These are phyloP conservation scores for Nitzschia inconspicua DNA, from an alignment of 108 stramenopile species.

Conservation along the genomic window DNA sequence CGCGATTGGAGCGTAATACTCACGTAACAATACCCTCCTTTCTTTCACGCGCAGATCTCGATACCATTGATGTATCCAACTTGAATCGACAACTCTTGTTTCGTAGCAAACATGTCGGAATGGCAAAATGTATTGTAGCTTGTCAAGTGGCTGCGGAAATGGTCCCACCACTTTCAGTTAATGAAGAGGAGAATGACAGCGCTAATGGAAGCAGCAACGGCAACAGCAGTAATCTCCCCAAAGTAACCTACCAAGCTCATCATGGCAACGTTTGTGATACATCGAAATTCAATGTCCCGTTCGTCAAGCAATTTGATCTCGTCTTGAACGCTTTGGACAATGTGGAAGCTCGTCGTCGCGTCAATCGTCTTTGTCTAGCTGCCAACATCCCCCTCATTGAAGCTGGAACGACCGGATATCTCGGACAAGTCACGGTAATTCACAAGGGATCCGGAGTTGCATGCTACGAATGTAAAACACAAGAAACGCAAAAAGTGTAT, in stretches of 20 bases:
- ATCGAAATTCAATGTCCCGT: constrained; percentile 80
- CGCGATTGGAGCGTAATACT: too few species aligned
- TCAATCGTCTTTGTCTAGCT: constrained; percentile 97
- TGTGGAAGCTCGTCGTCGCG: constrained; percentile 93
- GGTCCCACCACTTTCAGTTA: constrained; percentile 27
- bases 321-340: constrained; percentile 98
- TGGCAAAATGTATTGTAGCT: constrained; percentile 81
- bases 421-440: constrained; percentile 96
- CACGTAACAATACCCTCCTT: too few species aligned
- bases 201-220: not conserved
- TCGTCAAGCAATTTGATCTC: constrained; percentile 83
- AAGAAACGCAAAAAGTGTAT: constrained; percentile 95
- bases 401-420: constrained; percentile 97
- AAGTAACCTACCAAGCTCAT: constrained; percentile 70
- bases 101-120: constrained; percentile 79
- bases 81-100: constrained; percentile 97
- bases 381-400: constrained; percentile 92
- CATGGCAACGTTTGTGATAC: constrained; percentile 96
- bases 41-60: too few species aligned
- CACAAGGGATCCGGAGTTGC: constrained; percentile 73
- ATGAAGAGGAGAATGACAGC: not conserved
- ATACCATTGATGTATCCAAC: constrained; percentile 99
- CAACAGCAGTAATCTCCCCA: constrained; percentile 14
- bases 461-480: constrained; percentile 98
- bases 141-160: constrained; percentile 66